These are phyloP conservation scores for Podila epigama DNA, from an alignment of 192 early-diverging fungal species.

Conservation along the genomic window DNA sequence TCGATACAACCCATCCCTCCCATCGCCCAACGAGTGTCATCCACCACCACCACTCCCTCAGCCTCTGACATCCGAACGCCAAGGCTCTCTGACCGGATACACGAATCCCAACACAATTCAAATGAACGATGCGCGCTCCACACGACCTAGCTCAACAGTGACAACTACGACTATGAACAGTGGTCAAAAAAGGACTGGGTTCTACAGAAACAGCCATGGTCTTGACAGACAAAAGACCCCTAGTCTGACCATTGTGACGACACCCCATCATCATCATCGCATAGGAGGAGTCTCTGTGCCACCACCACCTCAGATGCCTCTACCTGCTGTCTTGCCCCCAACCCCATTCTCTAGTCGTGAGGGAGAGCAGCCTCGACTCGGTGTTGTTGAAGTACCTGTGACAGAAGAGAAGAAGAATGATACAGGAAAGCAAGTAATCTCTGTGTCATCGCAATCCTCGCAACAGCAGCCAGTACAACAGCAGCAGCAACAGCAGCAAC, in stretches of 20 bases:
- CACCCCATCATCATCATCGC: background rate
- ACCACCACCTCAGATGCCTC: slow-evolving; percentile 9
- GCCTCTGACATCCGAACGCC: background rate
- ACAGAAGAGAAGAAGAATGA: background rate
- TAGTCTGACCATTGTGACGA: slow-evolving; percentile 13
- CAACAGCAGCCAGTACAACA: too few relatives aligned
- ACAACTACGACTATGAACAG: background rate
- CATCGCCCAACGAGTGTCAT: slow-evolving; percentile 23
- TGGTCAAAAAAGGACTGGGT: background rate
- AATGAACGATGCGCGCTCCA: background rate
- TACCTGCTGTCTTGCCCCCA: slow-evolving; percentile 1
- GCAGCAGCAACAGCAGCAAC: too few relatives aligned
- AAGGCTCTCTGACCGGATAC: too few relatives aligned
- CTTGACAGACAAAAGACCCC: background rate
- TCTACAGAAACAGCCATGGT: background rate
- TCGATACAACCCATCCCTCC: slow-evolving; percentile 10
- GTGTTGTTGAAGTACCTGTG: background rate
- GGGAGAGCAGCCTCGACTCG: background rate
- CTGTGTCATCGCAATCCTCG: too few relatives aligned
- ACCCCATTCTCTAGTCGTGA: slow-evolving; percentile 2
- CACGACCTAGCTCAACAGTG: background rate
- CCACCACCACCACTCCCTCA: background rate
- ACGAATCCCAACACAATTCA: background rate
- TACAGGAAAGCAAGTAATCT: too few relatives aligned
- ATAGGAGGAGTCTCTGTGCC: too few relatives aligned